Base-by-base conservation (phyloP, 768 basidiomycete genomes). In the Lactarius evosmus region DNA sequence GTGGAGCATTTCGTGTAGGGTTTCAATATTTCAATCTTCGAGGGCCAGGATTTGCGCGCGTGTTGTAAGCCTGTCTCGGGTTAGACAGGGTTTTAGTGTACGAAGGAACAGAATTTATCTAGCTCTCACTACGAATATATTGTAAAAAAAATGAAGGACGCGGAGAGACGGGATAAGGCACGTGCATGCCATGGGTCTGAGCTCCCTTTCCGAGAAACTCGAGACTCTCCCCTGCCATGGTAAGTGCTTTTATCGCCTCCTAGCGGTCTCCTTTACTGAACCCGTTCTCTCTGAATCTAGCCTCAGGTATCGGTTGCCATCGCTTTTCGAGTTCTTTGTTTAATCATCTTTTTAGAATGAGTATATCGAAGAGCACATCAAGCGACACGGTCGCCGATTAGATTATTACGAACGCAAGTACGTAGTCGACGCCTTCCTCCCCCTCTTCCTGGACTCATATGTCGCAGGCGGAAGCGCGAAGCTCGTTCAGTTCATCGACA, bases 341-440 rank as follows among this genome's bases (percentile, higher is more conserved):
- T 63, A 4, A 38, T n/a, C 32, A 11, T 44, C 70, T 74, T 59
- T 71, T 61, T 67, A 99, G 93, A 98, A 98, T 82, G 95, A 98
- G 75, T 98, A 98, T 76, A 98, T 99, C 76, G 96, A 98, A 76
- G 96, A 99, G 80, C 91, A 93, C 73, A 95, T 98, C 76, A 95
- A 93, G 78, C 88, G 94, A 58, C 92, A 98, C 84, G 96, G 96
- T 74, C 85, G 95, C 69, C 86, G 95, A 73, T 79, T 98, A 80
- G 95, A 99, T 80, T 86, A 96, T 76, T 95, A 90, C 76, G 97
- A 99, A 80, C 85, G 87, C 72, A 96, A 89, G 93, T 96, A 74
- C 69, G 91, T 78, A 50, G 51, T 41, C 30, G 25, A 22, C 49
- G 25, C 3, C 34, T 44, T 44, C 33, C 12, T 54, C 38, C 59